A percentile compares a stretch with the other conserved stretches of the same genome.
phyloP scores from a whole-genome alignment of 257 asterid genomes.

The Lantana camara region DNA sequence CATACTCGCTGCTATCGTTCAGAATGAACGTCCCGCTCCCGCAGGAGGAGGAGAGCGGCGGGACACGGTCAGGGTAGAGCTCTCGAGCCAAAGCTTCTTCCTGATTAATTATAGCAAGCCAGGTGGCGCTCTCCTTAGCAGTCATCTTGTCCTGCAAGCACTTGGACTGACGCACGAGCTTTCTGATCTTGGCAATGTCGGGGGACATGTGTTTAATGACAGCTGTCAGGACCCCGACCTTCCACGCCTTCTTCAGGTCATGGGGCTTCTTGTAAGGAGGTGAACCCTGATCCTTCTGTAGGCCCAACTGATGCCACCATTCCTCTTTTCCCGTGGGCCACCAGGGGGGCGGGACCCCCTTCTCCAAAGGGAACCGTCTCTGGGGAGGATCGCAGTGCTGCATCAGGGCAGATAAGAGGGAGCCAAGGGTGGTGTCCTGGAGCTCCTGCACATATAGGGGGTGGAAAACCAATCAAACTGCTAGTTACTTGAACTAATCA shows the following conservation, averaged over 20 bases:
- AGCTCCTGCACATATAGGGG: too few species aligned
- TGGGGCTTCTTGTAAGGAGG: slow-evolving; percentile 73
- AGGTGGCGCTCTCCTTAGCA: slow-evolving; percentile 69
- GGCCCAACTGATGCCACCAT: slow-evolving; percentile 68
- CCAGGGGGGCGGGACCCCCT: slow-evolving; percentile 65
- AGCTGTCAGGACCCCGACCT: slow-evolving; percentile 62
- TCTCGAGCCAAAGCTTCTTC: slow-evolving; percentile 65
- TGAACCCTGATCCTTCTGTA: slow-evolving; percentile 48
- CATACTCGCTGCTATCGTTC: slow-evolving; percentile 55
- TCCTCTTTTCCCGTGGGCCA: slow-evolving; percentile 67
- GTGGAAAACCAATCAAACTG: too few species aligned
- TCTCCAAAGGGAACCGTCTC: slow-evolving; percentile 61
- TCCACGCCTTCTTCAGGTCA: slow-evolving; percentile 71
- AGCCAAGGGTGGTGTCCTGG: slow-evolving; percentile 67
- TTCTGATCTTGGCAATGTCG: slow-evolving; percentile 62
- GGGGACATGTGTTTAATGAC: slow-evolving; percentile 69
- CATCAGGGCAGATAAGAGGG: slow-evolving; percentile 61
- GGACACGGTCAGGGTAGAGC: slow-evolving; percentile 50
- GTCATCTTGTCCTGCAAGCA: slow-evolving; percentile 70
- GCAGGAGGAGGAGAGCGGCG: slow-evolving; percentile 38
- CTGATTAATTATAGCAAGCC: slow-evolving; percentile 60
- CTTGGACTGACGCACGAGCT: slow-evolving; percentile 59
- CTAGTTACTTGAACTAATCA: too few species aligned
- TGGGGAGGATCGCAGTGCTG: slow-evolving; percentile 75
- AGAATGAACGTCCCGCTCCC: slow-evolving; percentile 38